Percentiles rank a stretch among this genome's conserved stretches.
Evolutionary conservation across 208 protist species (phyloP).

Genomic region (Crithidia thermophila): DNA sequence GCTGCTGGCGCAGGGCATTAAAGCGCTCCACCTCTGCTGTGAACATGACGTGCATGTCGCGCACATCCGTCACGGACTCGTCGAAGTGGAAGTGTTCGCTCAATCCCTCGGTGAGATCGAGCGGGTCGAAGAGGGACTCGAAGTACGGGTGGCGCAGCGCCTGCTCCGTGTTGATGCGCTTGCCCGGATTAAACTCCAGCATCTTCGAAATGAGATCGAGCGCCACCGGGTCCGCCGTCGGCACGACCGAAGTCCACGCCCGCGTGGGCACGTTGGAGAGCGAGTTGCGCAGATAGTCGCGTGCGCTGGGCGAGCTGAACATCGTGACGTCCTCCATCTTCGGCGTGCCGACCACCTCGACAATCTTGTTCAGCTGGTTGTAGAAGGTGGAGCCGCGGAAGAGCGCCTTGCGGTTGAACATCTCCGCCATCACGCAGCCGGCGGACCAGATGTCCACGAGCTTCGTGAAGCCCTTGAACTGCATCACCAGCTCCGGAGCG

Average conservation of each 20-base stretch:
- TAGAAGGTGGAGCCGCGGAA: conserved; percentile 93
- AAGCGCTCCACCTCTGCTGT: conserved; percentile 72
- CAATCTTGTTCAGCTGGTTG: conserved; percentile 94
- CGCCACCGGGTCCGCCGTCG: conserved; percentile 62
- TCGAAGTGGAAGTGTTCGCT: conserved; percentile 87
- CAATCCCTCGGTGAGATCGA: conserved; percentile 74
- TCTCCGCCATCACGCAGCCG: conserved; percentile 91
- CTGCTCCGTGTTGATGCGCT: conserved; percentile 81
- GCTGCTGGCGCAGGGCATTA: conserved; percentile 57
- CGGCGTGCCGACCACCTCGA: conserved; percentile 91
- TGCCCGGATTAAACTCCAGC: conserved; percentile 86
- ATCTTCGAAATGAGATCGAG: conserved; percentile 82
- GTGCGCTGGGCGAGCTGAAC: conserved; percentile 86
- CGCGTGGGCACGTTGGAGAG: conserved; percentile 61
- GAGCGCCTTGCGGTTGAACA: conserved; percentile 91
- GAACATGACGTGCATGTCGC: conserved; percentile 79
- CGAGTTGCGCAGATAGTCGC: conserved; percentile 82
- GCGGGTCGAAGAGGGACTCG: conserved; percentile 72
- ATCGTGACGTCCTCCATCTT: conserved; percentile 88
- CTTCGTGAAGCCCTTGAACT: conserved; percentile 94
- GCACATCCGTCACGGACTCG: conserved; percentile 67
- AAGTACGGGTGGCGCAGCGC: conserved; percentile 93
- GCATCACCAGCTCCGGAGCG: conserved; percentile 97
- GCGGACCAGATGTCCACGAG: conserved; percentile 92
- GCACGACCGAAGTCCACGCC: conserved; percentile 70